Conservation (phyloP, 495 filamentous ascomycete species). For the Penicillium paxilli region DNA sequence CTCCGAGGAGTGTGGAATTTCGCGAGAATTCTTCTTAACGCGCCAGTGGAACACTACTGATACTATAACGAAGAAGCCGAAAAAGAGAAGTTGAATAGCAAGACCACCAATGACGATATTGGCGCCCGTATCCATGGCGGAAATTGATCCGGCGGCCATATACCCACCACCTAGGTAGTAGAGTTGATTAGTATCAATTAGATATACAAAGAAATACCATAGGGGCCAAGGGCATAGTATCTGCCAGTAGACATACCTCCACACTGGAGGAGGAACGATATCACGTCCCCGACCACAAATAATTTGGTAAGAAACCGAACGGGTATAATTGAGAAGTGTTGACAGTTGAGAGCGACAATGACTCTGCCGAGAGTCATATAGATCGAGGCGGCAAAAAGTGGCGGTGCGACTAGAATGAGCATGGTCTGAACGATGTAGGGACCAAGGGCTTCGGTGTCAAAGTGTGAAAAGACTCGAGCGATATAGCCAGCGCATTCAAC, state of each 20-base stretch:
- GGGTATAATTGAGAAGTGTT: conserved; percentile 18
- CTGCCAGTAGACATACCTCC: conserved; percentile 17
- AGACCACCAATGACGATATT: conserved; percentile 43
- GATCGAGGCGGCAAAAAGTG: conserved; percentile 52
- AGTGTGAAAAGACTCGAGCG: conserved; percentile 23
- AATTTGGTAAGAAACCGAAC: conserved; percentile 23
- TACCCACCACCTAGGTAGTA: conserved; percentile 23
- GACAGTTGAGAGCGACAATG: conserved; percentile 40
- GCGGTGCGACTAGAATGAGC: conserved; percentile 34
- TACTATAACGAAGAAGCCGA: conserved; percentile 42
- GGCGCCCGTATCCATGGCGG: conserved; percentile 21
- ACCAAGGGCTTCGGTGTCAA: conserved; percentile 19
- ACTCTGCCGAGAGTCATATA: conserved; percentile 58
- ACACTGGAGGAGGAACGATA: conserved; percentile 22
- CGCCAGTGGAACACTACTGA: conserved; percentile 38
- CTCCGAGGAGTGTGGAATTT: neutral
- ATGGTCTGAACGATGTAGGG: conserved; percentile 35
- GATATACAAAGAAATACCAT: neutral
- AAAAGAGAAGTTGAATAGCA: conserved; percentile 40
- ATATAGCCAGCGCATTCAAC: too few relatives aligned
- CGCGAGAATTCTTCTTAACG: conserved; percentile 5
- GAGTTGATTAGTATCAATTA: neutral
- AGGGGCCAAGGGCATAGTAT: too few relatives aligned
- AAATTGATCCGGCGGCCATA: conserved; percentile 19
- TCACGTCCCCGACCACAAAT: conserved; percentile 30